phyloP scores from a whole-genome alignment of 495 filamentous ascomycete genomes.

The Aspergillus saccharolyticus region DNA sequence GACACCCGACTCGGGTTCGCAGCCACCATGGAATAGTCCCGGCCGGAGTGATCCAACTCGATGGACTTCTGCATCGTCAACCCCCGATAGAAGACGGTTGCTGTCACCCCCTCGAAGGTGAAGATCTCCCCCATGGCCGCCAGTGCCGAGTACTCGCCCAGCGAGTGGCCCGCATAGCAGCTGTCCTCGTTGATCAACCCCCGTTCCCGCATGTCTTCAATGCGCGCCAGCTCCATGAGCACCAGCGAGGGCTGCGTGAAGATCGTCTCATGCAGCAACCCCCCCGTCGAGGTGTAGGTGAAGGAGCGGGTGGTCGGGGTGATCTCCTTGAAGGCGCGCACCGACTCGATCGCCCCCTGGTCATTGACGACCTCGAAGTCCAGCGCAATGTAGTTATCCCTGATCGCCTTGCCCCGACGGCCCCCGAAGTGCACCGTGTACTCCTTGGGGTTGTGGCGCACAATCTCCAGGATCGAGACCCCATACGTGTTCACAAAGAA shows the following conservation, averaged over 20 bases:
- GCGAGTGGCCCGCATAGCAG: conserved; percentile 4
- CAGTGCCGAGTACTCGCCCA: conserved; percentile 3
- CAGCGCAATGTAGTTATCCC: not conserved
- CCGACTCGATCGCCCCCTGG: not conserved
- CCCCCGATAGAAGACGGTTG: conserved; percentile 3
- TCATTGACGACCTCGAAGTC: not conserved
- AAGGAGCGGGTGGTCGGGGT: not conserved
- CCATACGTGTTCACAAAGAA: not conserved
- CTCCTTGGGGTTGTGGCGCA: conserved; percentile 1
- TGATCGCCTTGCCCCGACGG: not conserved
- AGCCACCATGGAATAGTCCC: conserved; percentile 5
- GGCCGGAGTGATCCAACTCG: not conserved
- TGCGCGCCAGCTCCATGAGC: conserved; percentile 4
- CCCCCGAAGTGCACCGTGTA: conserved; percentile 4
- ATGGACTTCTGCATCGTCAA: conserved; percentile 7
- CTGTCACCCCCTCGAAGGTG: not conserved
- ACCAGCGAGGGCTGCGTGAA: conserved; percentile 6
- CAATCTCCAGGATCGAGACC: not conserved
- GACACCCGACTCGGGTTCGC: not conserved
- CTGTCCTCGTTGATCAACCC: not conserved
- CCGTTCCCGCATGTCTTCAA: not conserved
- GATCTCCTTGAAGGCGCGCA: not conserved
- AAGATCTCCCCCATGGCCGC: not conserved
- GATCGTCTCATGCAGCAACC: not conserved
- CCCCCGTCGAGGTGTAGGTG: not conserved